Conservation (phyloP, 805 yeast genomes). For the Saccharomycopsis sp. region DNA sequence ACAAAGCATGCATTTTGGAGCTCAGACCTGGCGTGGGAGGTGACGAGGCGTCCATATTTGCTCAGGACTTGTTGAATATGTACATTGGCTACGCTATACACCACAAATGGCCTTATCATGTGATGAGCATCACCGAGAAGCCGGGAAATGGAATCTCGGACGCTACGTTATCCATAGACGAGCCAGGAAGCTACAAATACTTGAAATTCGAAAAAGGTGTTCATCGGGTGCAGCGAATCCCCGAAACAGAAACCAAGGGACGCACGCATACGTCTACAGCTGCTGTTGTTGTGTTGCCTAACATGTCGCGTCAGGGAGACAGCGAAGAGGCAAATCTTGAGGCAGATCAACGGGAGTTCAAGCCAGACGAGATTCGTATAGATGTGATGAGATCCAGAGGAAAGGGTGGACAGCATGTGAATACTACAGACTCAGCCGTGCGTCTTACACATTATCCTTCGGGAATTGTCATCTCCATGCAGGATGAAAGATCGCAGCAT, state of each 20-base stretch:
- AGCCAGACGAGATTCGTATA: constrained; percentile 80
- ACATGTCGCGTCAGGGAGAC: constrained; percentile 46
- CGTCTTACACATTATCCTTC: constrained; percentile 88
- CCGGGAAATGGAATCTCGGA: constrained; percentile 66
- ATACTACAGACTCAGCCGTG: constrained; percentile 95
- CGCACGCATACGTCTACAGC: constrained; percentile 94
- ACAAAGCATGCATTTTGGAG: constrained; percentile 73
- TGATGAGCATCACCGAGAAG: constrained; percentile 51
- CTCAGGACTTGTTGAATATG: constrained; percentile 76
- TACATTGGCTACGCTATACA: constrained; percentile 62
- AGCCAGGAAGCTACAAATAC: constrained; percentile 67
- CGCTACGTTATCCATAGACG: constrained; percentile 68
- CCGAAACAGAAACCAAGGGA: constrained; percentile 90
- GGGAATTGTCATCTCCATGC: constrained; percentile 83
- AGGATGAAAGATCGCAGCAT: constrained; percentile 94
- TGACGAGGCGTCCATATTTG: constrained; percentile 81
- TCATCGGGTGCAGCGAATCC: constrained; percentile 91
- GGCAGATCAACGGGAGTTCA: constrained; percentile 61
- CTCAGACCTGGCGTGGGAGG: constrained; percentile 97
- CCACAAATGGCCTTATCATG: constrained; percentile 59
- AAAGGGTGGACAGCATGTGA: constrained; percentile 97
- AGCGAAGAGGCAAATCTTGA: constrained; percentile 39
- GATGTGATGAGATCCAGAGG: constrained; percentile 98
- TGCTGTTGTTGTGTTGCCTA: constrained; percentile 90
- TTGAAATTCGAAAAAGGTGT: constrained; percentile 89